Base-by-base conservation (phyloP, 2,329 filamentous ascomycete genomes). In the Fusarium begoniae region DNA sequence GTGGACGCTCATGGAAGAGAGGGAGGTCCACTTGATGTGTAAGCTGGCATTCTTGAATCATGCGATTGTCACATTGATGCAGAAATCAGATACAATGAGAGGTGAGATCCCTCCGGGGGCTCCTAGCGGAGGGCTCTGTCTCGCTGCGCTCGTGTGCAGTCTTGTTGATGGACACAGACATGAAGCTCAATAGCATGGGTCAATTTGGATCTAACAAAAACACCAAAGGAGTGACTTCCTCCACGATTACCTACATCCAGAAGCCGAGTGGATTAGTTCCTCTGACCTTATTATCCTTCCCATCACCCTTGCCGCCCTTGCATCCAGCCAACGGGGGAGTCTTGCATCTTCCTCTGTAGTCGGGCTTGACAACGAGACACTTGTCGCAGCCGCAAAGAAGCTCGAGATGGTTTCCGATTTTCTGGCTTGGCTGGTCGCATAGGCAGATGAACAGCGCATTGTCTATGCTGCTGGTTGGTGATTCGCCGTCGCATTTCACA, bases 321-420 rank as follows among this genome's bases (percentile, higher is more conserved):
- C 77, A 28, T 28, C 28, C 78, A 30, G 79, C 75, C 30, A 74
- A 72, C 53, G 83, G 84, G 3, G 83, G 83, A 54, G 76, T 80
- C 69, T 81, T 80, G 66, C 83, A 84, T 24, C 83, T 79, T 48
- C 82, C 83, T 68, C 83, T 78, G 51, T 78, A 84, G 59, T 84
- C 83, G 1, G 83, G 83, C 17, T 78, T 80, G 57, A 83, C 76
- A 43, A 83, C 82, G 43, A 84, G 77, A 65, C 83, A 84, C 61
- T 78, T 80, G 59, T 84, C 82, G 63, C 83, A 84, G 5, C 82
- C 80, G 63, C 82, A 83, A 15, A 84, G 60, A n/a, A 84, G 77
- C 37, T 84, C 80, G 44, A 84, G 70, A 63, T 78, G 63, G 32
- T 79, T 78, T 15, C 83, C 83, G 18, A 80, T 62, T 20, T 81